Base-by-base conservation (phyloP, 768 basidiomycete species). In the Royoungia palumana region DNA sequence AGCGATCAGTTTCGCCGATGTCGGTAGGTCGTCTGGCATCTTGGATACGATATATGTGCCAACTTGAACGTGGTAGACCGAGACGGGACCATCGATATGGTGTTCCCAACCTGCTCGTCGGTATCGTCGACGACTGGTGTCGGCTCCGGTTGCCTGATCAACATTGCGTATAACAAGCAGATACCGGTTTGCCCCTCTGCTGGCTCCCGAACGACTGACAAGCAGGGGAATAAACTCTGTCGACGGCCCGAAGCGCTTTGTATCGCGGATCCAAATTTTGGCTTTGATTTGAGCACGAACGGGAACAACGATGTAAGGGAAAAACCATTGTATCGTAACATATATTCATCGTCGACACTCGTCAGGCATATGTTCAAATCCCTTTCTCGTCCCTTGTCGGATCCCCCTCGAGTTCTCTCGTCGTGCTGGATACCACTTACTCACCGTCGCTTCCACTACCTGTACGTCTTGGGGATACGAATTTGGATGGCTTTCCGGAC, bases 401-500 rank as follows among this genome's bases (percentile, higher is more conserved):
- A 3, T 57, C 62, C 6, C 59, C 72, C 16, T 50, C 69, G 46
- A 63, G 77, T 19, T 79, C 80, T 4, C 78, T 96, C 10, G 79
- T 92, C 11, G 82, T 89, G 3, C 66, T 79, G 7, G 89, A 94
- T 58, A 80, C 75, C 4, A 78, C 85, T 0, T 79, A 78, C 58
- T 73, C 65, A 2, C 87, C 90, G 0, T 57, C 82, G 0, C 63
- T 94, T 6, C 92, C 94, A 1, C 67, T 94, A 14, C 77, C 91
- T 0, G 67, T 97, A 41, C 85, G 84, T 52, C 70, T 94, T 0
- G 96, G 94, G 27, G 96, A 99, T 68, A 85, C 80, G 43, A 88
- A 97, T 65, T 75, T 95, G 17, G 94, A 98, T 62, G 96, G 96
- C 3, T 98, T 88, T 69, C 94, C 95, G 0, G 96, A 98, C 58